Percentiles rank a stretch among this genome's conserved stretches.
phyloP scores from a whole-genome alignment of 345 rosid species.

The Turritis glabra region DNA sequence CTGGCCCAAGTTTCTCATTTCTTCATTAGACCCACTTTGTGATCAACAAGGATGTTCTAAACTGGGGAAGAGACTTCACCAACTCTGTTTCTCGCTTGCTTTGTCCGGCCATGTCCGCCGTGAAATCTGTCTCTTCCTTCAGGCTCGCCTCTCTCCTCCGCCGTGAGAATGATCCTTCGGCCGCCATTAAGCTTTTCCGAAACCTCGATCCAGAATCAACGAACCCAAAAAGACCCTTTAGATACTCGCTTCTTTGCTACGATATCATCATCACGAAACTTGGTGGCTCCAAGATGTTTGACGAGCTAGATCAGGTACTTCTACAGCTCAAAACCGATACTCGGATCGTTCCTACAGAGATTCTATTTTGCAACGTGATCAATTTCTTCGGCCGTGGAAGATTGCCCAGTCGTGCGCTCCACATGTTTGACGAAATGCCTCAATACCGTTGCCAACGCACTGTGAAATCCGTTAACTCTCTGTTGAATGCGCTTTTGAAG shows the following conservation, averaged over 20 bases:
- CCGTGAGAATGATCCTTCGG: conserved; percentile 58
- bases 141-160: conserved; percentile 72
- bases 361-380: conserved; percentile 65
- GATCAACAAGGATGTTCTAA: too few species aligned
- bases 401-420: conserved; percentile 50
- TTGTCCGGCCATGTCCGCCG: conserved; percentile 38
- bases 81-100: too few species aligned
- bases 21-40: too few species aligned
- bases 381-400: conserved; percentile 56
- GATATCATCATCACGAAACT: conserved; percentile 83
- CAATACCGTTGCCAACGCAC: conserved; percentile 55
- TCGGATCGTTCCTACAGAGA: conserved; percentile 51
- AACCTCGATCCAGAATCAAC: conserved; percentile 45
- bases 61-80: too few species aligned
- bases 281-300: conserved; percentile 72
- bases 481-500: conserved; percentile 50
- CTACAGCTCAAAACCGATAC: conserved; percentile 56
- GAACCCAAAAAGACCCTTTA: conserved; percentile 38
- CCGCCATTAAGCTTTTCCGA: conserved; percentile 60
- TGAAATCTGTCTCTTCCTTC: conserved; percentile 55
- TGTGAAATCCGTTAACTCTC: conserved; percentile 60
- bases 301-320: conserved; percentile 64
- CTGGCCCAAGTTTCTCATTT: background rate
- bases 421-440: conserved; percentile 69
- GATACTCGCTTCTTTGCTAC: conserved; percentile 62